Percentiles rank a stretch among this genome's conserved stretches.
phyloP scores from a whole-genome alignment of 106 monocot genomes.

The Dendrobium officinale region DNA sequence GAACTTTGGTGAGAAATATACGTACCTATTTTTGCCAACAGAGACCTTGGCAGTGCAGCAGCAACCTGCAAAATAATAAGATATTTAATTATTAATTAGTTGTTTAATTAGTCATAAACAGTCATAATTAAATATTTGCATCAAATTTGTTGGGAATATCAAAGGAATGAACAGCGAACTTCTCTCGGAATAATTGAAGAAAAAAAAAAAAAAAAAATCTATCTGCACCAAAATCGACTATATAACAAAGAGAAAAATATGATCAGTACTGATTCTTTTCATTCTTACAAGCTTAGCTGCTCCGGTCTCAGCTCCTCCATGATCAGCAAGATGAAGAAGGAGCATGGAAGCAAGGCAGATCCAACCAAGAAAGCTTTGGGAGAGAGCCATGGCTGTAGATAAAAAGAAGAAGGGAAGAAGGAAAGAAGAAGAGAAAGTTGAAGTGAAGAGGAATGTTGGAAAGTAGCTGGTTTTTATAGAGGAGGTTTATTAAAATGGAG shows the following conservation, averaged over 20 bases:
- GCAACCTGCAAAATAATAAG: not conserved
- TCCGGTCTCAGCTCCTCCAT: not conserved
- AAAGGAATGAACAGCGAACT: too few species aligned
- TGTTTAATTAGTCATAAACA: not conserved
- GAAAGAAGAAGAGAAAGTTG: not conserved
- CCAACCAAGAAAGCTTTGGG: not conserved
- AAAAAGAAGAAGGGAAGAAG: not conserved
- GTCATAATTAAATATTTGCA: not conserved
- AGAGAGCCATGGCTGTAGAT: not conserved
- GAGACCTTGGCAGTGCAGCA: not conserved
- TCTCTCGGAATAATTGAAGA: too few species aligned
- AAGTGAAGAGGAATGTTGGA: not conserved
- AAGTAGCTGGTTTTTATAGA: not conserved
- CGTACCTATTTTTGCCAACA: not conserved
- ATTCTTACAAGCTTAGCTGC: not conserved
- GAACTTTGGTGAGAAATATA: not conserved
- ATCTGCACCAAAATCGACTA: too few species aligned
- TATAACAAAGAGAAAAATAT: too few species aligned
- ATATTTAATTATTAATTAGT: not conserved
- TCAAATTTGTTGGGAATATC: not conserved
- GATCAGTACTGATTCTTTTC: not conserved
- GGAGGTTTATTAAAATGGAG: too few species aligned
- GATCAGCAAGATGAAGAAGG: not conserved
- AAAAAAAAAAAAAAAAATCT: too few species aligned
- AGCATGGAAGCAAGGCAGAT: not conserved